Evolutionary conservation across 192 early-diverging fungal species (phyloP).

Genomic region (Podila horticola): DNA sequence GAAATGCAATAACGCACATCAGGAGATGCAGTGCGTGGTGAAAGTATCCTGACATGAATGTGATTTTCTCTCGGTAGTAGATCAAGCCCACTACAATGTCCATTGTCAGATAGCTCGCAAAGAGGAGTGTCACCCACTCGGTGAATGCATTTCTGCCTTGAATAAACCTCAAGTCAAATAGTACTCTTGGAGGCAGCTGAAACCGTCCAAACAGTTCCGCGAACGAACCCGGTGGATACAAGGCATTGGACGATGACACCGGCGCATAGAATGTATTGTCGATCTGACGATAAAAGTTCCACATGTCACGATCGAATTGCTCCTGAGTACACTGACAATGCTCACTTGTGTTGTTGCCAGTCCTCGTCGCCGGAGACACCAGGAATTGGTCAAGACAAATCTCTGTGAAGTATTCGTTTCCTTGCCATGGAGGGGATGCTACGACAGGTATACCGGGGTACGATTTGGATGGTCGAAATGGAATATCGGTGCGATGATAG

Average conservation of each 20-base stretch:
- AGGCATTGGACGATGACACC: background rate
- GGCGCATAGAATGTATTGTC: background rate
- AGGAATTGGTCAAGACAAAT: background rate
- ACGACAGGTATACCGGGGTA: background rate
- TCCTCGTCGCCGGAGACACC: too few relatives aligned
- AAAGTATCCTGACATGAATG: background rate
- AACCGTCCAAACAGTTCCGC: background rate
- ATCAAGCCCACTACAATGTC: background rate
- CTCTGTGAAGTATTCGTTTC: background rate
- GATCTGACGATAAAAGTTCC: background rate
- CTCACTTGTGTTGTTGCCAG: background rate
- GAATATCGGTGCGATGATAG: background rate
- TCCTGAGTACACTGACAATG: background rate
- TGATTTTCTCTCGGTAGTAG: background rate
- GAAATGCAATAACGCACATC: background rate
- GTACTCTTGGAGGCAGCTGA: background rate
- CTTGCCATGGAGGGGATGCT: background rate
- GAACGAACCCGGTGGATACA: background rate
- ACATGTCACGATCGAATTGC: background rate
- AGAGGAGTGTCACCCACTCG: background rate
- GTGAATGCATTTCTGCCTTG: background rate
- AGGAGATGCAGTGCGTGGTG: background rate
- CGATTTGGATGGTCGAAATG: background rate
- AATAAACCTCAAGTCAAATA: background rate
- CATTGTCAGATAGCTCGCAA: background rate